Base-by-base conservation (phyloP, 2,329 filamentous ascomycete genomes). In the Penicillium sp. region DNA sequence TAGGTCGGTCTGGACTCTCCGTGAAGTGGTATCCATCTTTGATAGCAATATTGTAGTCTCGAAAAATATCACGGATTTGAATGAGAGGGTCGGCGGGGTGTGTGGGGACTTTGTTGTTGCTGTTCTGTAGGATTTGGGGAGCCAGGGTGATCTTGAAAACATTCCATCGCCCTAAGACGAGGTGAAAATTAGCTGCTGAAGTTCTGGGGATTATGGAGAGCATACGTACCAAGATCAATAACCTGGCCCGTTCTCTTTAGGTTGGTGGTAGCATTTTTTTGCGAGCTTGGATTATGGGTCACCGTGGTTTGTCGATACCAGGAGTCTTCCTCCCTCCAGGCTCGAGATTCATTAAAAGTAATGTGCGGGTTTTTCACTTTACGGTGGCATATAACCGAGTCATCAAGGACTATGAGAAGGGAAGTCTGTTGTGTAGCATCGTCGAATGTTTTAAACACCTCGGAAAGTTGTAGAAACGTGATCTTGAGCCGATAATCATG, bases 21-120 rank as follows among this genome's bases (percentile, higher is more conserved):
- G 63, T 63, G 51, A 89, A 83, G 1, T 71, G 62, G 8, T 72
- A 65, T 18, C 71, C 65, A 16, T 73, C 54, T 31, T 78, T 66
- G 14, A 87, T 74, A 0, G 74, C 66, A 45, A 96, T 79, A 55
- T 95, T 96, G 74, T 88, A 88, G 58, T 95, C 89, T 10, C 78
- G 75, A 1, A 97, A 76, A 1, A 83, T 82, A 8, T 75, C 67
- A 4, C 78, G 73, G 18, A 88, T 74, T 0, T 72, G 60, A 1
- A 68, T 58, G 62, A 81, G 80, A 3, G 62, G 56, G 0, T 67
- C 62, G 3, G 14, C 16, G 21, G 5, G 13, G 9, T 10, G 65
- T 57, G 1, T 69, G 59, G 6, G 67, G 34, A 41, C 10, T 61
- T 49, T 31, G 16, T 5, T 4, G 7, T 4, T n/a, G 7, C 27